Evolutionary conservation across 2,329 filamentous ascomycete species (phyloP), one percentile per base, ranked within the genome.

Genomic region (Simplicillium aogashimaense): DNA sequence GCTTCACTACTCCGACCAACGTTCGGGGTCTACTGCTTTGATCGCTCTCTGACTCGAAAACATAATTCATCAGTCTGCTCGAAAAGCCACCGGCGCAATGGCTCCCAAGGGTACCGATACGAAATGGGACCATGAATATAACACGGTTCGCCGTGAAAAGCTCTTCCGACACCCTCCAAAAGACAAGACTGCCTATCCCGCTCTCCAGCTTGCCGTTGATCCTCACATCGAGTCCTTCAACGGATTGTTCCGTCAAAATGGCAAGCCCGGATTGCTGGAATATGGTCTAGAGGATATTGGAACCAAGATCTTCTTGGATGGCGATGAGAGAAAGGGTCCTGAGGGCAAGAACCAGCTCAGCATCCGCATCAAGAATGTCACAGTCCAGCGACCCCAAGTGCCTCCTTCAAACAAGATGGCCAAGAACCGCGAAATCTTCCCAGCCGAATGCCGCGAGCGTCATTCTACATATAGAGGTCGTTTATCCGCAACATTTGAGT

Each of bases 191-290:
- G 87, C 90, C 43, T 97, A 94, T 56, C 92, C 92, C 12, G 76
- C 84, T 16, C 77, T 98, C 36, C 83, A 89, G 53, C 76, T 76
- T 45, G 86, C 90, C n/a, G 81, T 97, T 44, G 74, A 85, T 49
- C 92, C 92, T 37, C 92, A 98, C 62, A 83, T 97, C 52, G 82
- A 95, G 55, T 92, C 92, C 7, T 98, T 95, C 76, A 95, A 98
- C 68, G 81, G 81, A 39, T 72, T 97, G 36, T 94, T 95, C 57
- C 76, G 80, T 28, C 70, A 74, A 43, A 74, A 82, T 61, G 86
- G 85, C 37, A 64, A 61, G 47, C 59, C 57, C 12, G 61, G 69
- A 34, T 58, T 79, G 43, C 55, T 98, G 40, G 76, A 83, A 37
- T 80, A 86, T 48, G 88, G 75, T 11, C 61, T 97, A 45, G 78